A percentile compares a stretch with the other conserved stretches of the same genome.
phyloP scores from a whole-genome alignment of 805 yeast genomes.

The Saccharomyces cerevisiae region DNA sequence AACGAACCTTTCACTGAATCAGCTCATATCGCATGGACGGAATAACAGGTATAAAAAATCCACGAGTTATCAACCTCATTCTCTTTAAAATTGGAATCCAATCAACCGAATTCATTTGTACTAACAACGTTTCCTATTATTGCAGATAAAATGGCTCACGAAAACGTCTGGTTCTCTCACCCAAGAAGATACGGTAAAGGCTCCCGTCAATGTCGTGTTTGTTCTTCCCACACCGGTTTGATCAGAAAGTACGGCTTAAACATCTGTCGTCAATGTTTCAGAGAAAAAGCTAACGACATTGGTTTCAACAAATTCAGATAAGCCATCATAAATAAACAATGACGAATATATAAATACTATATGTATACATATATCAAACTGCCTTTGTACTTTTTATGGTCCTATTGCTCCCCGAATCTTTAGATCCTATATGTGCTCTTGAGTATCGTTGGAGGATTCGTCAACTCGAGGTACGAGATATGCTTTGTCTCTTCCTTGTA shows the following conservation, averaged over 20 bases:
- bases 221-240: slow-evolving; percentile 97
- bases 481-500: background rate
- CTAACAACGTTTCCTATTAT: slow-evolving; percentile 11
- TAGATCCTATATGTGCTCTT: background rate
- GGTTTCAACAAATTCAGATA: slow-evolving; percentile 99
- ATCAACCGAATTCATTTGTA: background rate
- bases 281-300: slow-evolving; percentile 98
- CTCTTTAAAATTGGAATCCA: background rate
- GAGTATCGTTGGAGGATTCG: background rate
- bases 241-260: slow-evolving; percentile 99
- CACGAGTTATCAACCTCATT: background rate
- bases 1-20: background rate
- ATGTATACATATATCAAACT: slow-evolving; percentile 3
- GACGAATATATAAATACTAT: slow-evolving; percentile 1
- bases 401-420: background rate
- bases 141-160: slow-evolving; percentile 87
- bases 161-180: slow-evolving; percentile 99
- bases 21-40: background rate
- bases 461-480: background rate
- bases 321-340: slow-evolving; percentile 22
- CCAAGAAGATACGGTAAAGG: slow-evolving; percentile 99
- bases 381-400: background rate
- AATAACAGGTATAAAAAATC: background rate
- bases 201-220: slow-evolving; percentile 99
- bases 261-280: slow-evolving; percentile 99